These are phyloP conservation scores for Xylaria bambusicola DNA, from an alignment of 495 filamentous ascomycete species.

Conservation along the genomic window DNA sequence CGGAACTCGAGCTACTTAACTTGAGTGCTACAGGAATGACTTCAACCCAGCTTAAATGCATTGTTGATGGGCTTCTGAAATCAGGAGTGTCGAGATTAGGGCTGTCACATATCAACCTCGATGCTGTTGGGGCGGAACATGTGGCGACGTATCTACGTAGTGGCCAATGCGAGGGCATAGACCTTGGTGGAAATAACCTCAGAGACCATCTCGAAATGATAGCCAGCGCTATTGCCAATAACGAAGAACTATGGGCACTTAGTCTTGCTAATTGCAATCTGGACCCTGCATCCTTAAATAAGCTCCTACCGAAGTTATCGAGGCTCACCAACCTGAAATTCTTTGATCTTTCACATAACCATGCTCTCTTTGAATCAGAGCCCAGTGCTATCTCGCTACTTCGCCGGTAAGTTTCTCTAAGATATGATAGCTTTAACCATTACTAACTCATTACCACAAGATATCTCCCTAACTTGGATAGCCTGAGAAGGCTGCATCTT, in stretches of 20 bases:
- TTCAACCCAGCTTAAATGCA: constrained; percentile 65
- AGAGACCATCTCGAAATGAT: constrained; percentile 69
- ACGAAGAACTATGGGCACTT: constrained; percentile 73
- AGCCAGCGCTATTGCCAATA: constrained; percentile 60
- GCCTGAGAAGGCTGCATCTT: constrained; percentile 83
- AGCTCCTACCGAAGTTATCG: constrained; percentile 73
- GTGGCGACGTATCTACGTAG: constrained; percentile 71
- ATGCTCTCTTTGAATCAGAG: constrained; percentile 69
- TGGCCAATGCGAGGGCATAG: constrained; percentile 81
- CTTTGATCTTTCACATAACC: constrained; percentile 90
- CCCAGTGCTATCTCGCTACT: constrained; percentile 76
- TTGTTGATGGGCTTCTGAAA: constrained; percentile 74
- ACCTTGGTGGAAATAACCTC: constrained; percentile 87
- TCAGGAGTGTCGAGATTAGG: constrained; percentile 76
- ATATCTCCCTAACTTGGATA: constrained; percentile 80
- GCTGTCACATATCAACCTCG: constrained; percentile 78
- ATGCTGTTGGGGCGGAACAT: constrained; percentile 70
- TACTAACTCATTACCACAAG: constrained; percentile 33
- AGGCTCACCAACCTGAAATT: constrained; percentile 78
- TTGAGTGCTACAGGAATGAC: constrained; percentile 75
- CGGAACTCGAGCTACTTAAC: constrained; percentile 79
- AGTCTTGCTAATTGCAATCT: constrained; percentile 88
- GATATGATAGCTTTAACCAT: background rate
- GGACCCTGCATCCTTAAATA: constrained; percentile 66
- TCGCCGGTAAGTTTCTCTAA: constrained; percentile 55